Evolutionary conservation across 257 asterid species (phyloP).

Genomic region (Ophiorrhiza pumila): DNA sequence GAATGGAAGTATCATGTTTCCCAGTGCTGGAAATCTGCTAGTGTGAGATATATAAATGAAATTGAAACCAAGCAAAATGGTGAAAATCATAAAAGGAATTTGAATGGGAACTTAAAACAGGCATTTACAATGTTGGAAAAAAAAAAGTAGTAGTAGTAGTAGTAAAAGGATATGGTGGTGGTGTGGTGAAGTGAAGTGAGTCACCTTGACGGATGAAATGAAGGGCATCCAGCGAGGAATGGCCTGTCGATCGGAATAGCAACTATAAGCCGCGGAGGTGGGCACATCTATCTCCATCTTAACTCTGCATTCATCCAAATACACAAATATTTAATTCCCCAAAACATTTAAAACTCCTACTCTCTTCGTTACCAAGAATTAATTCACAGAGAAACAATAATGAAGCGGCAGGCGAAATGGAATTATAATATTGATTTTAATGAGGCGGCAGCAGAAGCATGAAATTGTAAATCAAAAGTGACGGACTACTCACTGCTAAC

Average conservation of each 20-base stretch:
- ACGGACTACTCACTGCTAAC: no score
- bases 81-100: background rate
- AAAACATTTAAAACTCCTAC: no score
- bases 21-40: background rate
- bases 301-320: constrained; percentile 48
- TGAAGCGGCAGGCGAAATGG: no score
- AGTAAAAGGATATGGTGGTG: no score
- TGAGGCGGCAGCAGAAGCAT: no score
- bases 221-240: constrained; percentile 98
- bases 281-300: constrained; percentile 82
- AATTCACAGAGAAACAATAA: no score
- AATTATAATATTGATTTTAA: no score
- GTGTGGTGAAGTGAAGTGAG: background rate
- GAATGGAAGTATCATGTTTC: constrained; percentile 21
- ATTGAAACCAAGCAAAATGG: background rate
- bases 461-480: no score
- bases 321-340: no score
- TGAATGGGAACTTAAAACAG: background rate
- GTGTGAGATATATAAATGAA: background rate
- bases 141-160: no score
- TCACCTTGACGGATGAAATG: constrained; percentile 82
- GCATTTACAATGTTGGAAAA: no score
- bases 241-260: constrained; percentile 89
- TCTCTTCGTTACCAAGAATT: no score
- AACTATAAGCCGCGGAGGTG: constrained; percentile 71